Percentiles rank a stretch among this genome's conserved stretches.
Evolutionary conservation across 306 rosid genomes (phyloP).

Genomic region (Begonia peltatifolia): DNA sequence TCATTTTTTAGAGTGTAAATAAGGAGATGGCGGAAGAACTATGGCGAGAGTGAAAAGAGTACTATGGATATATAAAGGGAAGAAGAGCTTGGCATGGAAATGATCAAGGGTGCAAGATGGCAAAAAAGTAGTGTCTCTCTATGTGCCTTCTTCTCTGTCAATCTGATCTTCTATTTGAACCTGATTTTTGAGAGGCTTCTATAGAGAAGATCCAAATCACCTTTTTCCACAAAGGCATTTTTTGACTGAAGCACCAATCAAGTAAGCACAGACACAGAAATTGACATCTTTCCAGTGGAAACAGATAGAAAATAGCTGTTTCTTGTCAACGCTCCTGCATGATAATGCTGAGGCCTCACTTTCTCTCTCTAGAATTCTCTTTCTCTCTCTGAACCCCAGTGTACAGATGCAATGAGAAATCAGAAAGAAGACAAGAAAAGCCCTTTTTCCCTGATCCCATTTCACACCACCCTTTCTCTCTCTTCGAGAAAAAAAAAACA

Average conservation of each 20-base stretch:
- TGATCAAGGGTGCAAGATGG: background rate
- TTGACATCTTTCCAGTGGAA: slow-evolving; percentile 16
- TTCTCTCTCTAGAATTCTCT: slow-evolving; percentile 16
- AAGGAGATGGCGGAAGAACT: background rate
- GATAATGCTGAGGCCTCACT: slow-evolving; percentile 6
- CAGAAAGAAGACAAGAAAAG: slow-evolving; percentile 39
- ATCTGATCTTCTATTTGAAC: background rate
- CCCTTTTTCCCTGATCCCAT: slow-evolving; percentile 21
- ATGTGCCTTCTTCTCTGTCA: slow-evolving; percentile 1
- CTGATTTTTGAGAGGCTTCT: background rate
- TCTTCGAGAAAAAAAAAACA: slow-evolving; percentile 1
- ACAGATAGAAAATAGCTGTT: slow-evolving; percentile 21
- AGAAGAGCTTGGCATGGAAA: slow-evolving; percentile 22
- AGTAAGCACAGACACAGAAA: slow-evolving; percentile 10
- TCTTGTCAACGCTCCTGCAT: slow-evolving; percentile 61
- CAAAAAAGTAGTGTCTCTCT: background rate
- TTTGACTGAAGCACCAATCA: too few relatives aligned
- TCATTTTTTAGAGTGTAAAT: too few relatives aligned
- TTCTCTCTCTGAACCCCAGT: slow-evolving; percentile 17
- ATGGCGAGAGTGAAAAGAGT: background rate
- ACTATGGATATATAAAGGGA: background rate
- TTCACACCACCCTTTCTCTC: slow-evolving; percentile 23
- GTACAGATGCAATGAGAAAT: slow-evolving; percentile 18
- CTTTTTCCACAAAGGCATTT: too few relatives aligned
- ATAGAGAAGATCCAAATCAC: background rate